These are phyloP conservation scores for Trypanosoma theileri DNA, from an alignment of 208 protist species.

Conservation along the genomic window DNA sequence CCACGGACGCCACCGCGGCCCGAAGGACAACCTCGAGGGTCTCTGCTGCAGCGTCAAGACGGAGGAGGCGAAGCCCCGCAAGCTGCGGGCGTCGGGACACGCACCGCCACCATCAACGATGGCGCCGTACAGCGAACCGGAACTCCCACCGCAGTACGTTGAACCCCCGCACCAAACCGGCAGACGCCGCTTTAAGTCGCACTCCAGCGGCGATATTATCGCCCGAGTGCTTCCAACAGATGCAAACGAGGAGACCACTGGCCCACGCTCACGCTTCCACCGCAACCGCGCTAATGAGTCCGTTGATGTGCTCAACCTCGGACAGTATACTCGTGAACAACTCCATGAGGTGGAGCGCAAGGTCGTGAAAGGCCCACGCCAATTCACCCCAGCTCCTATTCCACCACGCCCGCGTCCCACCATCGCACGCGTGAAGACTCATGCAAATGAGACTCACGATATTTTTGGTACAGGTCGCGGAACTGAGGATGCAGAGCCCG, in stretches of 20 bases:
- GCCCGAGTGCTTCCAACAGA: no score
- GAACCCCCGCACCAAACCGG: neutral
- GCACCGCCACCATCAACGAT: slow-evolving; percentile 17
- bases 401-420: slow-evolving; percentile 39
- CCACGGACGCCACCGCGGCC: slow-evolving; percentile 6
- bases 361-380: slow-evolving; percentile 50
- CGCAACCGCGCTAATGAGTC: slow-evolving; percentile 68
- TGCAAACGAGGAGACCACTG: no score
- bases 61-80: slow-evolving; percentile 30
- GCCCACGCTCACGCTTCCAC: neutral
- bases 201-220: slow-evolving; percentile 17
- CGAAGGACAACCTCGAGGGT: slow-evolving; percentile 31
- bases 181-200: slow-evolving; percentile 14
- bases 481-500: slow-evolving; percentile 45
- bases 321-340: slow-evolving; percentile 59
- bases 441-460: slow-evolving; percentile 77
- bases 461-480: slow-evolving; percentile 68
- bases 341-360: slow-evolving; percentile 61
- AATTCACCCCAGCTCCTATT: slow-evolving; percentile 50
- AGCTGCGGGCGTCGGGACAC: slow-evolving; percentile 22
- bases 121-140: slow-evolving; percentile 44
- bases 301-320: slow-evolving; percentile 73
- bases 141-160: neutral
- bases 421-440: slow-evolving; percentile 55
- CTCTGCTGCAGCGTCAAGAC: slow-evolving; percentile 21